Evolutionary conservation across 805 yeast genomes (phyloP).

Genomic region (Saccharomycopsis oosterbeekiorum): DNA sequence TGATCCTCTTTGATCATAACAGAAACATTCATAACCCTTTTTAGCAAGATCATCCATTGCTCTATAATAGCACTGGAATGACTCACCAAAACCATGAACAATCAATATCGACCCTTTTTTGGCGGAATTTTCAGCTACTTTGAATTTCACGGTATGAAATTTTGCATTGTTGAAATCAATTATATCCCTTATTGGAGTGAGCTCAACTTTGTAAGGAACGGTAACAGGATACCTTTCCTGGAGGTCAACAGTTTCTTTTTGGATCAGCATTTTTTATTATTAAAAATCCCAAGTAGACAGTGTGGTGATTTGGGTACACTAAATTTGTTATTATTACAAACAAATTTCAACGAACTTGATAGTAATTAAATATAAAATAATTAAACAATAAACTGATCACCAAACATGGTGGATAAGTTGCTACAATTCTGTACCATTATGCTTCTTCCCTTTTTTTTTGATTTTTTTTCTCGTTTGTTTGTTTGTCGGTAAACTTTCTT

Average conservation of each 20-base stretch:
- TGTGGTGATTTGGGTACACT: too few relatives aligned
- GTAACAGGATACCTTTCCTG: conserved; percentile 49
- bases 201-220: conserved; percentile 75
- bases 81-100: conserved; percentile 69
- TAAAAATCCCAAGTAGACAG: too few relatives aligned
- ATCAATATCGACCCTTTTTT: conserved; percentile 46
- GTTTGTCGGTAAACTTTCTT: too few relatives aligned
- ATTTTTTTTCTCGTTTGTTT: too few relatives aligned
- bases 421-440: too few relatives aligned
- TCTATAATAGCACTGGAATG: conserved; percentile 37
- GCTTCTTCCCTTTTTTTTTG: too few relatives aligned
- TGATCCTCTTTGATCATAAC: conserved; percentile 70
- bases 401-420: too few relatives aligned
- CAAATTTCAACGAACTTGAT: too few relatives aligned
- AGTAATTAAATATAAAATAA: too few relatives aligned
- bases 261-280: conserved; percentile 3
- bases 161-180: conserved; percentile 67
- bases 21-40: conserved; percentile 55
- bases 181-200: conserved; percentile 56
- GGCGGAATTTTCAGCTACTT: conserved; percentile 27
- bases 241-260: conserved; percentile 5
- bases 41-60: conserved; percentile 42
- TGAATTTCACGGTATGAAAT: neutral
- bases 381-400: too few relatives aligned
- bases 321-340: too few relatives aligned